These are phyloP conservation scores for Spinellus fusiger DNA, from an alignment of 192 early-diverging fungal species.

Conservation along the genomic window DNA sequence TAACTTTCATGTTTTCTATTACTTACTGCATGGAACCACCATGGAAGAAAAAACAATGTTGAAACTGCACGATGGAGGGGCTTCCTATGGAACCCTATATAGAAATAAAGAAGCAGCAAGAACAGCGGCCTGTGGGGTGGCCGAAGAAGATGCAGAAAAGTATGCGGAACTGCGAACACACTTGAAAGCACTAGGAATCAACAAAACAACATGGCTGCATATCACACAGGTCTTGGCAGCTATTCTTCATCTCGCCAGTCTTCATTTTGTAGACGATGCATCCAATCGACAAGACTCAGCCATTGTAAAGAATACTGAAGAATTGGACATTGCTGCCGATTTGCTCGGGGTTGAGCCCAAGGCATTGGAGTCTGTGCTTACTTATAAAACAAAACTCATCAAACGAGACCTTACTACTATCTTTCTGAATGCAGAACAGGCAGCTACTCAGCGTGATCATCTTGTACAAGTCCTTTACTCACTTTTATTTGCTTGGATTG, in stretches of 20 bases:
- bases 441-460: conserved; percentile 62
- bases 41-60: conserved; percentile 68
- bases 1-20: conserved; percentile 94
- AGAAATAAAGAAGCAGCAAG: conserved; percentile 5
- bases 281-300: conserved; percentile 66
- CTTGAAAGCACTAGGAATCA: conserved; percentile 55
- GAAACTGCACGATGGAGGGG: conserved; percentile 55
- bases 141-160: conserved; percentile 41
- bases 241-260: conserved; percentile 81
- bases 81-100: conserved; percentile 38
- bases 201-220: conserved; percentile 61
- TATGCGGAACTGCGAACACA: conserved; percentile 54
- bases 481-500: conserved; percentile 73
- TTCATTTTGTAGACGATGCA: conserved; percentile 68
- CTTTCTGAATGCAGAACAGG: conserved; percentile 67
- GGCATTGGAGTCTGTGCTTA: conserved; percentile 67
- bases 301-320: conserved; percentile 64
- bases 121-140: conserved; percentile 27
- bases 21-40: conserved; percentile 76
- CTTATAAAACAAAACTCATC: conserved; percentile 74
- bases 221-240: conserved; percentile 80
- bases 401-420: conserved; percentile 74
- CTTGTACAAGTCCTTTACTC: conserved; percentile 70
- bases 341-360: conserved; percentile 73
- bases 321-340: conserved; percentile 69